These are phyloP conservation scores for Adansonia madagascariensis DNA, from an alignment of 441 rosid species.

Conservation along the genomic window DNA sequence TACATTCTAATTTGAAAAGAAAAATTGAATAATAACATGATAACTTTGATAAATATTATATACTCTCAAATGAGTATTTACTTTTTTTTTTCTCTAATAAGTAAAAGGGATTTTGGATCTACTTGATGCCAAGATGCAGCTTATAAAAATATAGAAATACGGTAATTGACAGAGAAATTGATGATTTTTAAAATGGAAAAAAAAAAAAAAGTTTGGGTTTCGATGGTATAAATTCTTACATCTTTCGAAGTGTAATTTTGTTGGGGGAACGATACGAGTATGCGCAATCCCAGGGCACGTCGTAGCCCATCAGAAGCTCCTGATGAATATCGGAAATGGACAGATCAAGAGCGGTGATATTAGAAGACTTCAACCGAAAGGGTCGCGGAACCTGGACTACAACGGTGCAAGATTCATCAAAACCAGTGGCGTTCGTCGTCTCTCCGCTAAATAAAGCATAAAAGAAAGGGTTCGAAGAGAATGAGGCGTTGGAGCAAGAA, in stretches of 20 bases:
- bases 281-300: not conserved
- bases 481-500: conserved; percentile 10
- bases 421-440: not conserved
- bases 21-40: no score
- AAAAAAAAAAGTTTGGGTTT: not conserved
- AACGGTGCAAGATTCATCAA: not conserved
- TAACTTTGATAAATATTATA: no score
- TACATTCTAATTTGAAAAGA: no score
- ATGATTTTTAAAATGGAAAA: no score
- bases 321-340: not conserved
- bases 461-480: conserved; percentile 6
- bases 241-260: not conserved
- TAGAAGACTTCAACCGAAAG: not conserved
- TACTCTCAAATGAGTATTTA: no score
- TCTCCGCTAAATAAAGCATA: not conserved
- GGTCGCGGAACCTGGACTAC: not conserved
- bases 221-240: not conserved
- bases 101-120: no score
- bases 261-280: not conserved
- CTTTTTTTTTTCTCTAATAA: no score
- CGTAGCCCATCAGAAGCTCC: not conserved
- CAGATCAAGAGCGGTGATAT: not conserved
- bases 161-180: no score
- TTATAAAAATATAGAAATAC: no score
- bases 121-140: no score